These are phyloP conservation scores for Saccharomyces paradoxus DNA, from an alignment of 805 yeast species.

Conservation along the genomic window DNA sequence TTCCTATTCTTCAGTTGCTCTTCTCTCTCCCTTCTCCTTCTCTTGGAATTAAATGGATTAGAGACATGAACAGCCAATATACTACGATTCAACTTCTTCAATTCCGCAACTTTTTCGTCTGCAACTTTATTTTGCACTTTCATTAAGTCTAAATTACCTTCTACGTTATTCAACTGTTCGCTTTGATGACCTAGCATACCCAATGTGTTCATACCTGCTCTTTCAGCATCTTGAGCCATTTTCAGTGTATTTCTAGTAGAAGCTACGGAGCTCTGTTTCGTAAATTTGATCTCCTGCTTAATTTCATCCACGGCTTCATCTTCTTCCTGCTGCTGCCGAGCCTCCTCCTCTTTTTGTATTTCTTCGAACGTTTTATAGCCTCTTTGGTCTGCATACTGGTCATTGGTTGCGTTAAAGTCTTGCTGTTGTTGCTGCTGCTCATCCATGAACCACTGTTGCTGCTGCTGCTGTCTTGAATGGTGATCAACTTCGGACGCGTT, in stretches of 20 bases:
- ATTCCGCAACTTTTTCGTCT: conserved; percentile 71
- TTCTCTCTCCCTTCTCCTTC: conserved; percentile 68
- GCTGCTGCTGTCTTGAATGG: conserved; percentile 10
- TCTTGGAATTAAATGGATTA: conserved; percentile 83
- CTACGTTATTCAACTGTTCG: conserved; percentile 73
- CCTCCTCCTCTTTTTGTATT: conserved; percentile 31
- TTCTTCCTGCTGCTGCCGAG: conserved; percentile 42
- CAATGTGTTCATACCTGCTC: conserved; percentile 68
- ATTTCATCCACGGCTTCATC: conserved; percentile 87
- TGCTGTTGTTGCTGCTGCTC: conserved; percentile 34
- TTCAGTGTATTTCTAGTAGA: conserved; percentile 77
- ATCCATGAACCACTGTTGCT: conserved; percentile 20
- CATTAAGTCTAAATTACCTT: conserved; percentile 66
- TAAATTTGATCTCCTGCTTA: conserved; percentile 71
- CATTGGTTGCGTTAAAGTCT: conserved; percentile 67
- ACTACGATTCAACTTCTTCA: conserved; percentile 70
- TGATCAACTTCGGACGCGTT: conserved; percentile 8
- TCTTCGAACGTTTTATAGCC: conserved; percentile 30
- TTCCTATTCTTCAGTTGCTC: conserved; percentile 54
- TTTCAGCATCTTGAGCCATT: conserved; percentile 64
- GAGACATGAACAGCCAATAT: conserved; percentile 71
- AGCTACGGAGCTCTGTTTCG: conserved; percentile 79
- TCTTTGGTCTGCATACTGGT: conserved; percentile 41
- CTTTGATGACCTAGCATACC: conserved; percentile 94
- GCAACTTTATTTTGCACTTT: conserved; percentile 77